Evolutionary conservation across 345 rosid species (phyloP).

Genomic region (Cardiospermum halicacabum): DNA sequence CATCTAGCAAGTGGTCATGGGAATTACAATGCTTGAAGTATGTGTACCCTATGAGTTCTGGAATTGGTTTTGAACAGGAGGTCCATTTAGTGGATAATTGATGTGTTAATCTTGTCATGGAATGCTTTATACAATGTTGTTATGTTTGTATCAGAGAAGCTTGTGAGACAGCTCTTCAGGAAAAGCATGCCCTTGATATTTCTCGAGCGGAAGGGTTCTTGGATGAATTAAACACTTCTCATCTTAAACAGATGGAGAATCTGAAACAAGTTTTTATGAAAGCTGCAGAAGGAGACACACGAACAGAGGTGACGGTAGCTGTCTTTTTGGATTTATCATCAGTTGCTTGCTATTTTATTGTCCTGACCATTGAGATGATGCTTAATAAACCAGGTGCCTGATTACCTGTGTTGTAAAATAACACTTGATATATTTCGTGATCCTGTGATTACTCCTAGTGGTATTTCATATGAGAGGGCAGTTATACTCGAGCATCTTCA

Average conservation of each 20-base stretch:
- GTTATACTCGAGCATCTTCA: slow-evolving; percentile 78
- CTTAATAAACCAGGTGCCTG: slow-evolving; percentile 69
- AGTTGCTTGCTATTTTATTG: background rate
- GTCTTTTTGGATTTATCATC: background rate
- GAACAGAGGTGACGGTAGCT: slow-evolving; percentile 50
- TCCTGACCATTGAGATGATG: background rate
- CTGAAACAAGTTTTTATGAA: slow-evolving; percentile 54
- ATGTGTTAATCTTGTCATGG: slow-evolving; percentile 3
- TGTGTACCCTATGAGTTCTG: slow-evolving; percentile 38
- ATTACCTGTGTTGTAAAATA: slow-evolving; percentile 78
- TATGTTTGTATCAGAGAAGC: slow-evolving; percentile 51
- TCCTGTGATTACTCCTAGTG: slow-evolving; percentile 89
- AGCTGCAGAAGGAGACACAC: slow-evolving; percentile 64
- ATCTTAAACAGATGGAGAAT: slow-evolving; percentile 41
- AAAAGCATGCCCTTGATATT: slow-evolving; percentile 46
- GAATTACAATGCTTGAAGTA: slow-evolving; percentile 82
- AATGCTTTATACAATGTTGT: slow-evolving; percentile 12
- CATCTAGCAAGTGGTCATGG: slow-evolving; percentile 62
- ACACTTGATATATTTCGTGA: slow-evolving; percentile 85
- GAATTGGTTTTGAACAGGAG: background rate
- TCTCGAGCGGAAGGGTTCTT: slow-evolving; percentile 49
- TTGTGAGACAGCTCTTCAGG: slow-evolving; percentile 73
- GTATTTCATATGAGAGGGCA: slow-evolving; percentile 83
- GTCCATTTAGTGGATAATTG: background rate
- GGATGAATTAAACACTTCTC: slow-evolving; percentile 35